Percentiles rank a stretch among this genome's conserved stretches.
phyloP scores from a whole-genome alignment of 2,329 filamentous ascomycete species.

The Scedosporium dehoogii region DNA sequence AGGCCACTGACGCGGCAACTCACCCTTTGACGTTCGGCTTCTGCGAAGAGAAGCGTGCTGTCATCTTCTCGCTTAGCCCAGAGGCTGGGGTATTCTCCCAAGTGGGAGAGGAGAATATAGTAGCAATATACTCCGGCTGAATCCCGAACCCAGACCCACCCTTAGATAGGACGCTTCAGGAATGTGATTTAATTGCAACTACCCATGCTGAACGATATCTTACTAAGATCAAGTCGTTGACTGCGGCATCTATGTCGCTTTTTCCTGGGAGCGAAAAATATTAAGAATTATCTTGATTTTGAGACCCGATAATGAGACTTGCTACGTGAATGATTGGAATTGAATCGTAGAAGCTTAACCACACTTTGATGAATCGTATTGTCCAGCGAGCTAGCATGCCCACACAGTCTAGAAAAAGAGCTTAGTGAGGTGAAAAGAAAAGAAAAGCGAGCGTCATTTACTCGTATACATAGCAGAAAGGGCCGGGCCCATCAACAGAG shows the following conservation, averaged over 20 bases:
- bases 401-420: not conserved
- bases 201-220: not conserved
- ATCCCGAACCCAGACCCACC: not conserved
- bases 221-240: not conserved
- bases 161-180: too few relatives aligned
- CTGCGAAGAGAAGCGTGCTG: not conserved
- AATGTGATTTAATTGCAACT: not conserved
- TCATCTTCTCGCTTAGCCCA: not conserved
- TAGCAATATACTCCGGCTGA: not conserved
- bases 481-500: conserved; percentile 18
- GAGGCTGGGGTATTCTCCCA: not conserved
- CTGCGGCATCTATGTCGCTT: too few relatives aligned
- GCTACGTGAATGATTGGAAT: not conserved
- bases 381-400: not conserved
- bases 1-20: conserved; percentile 20
- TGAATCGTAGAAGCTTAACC: not conserved
- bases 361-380: too few relatives aligned
- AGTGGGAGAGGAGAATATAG: not conserved
- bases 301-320: too few relatives aligned
- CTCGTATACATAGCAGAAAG: conserved; percentile 24
- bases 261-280: too few relatives aligned
- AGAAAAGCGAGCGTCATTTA: not conserved
- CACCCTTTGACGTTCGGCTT: not conserved
- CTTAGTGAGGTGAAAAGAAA: not conserved
- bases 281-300: too few relatives aligned